phyloP scores from a whole-genome alignment of 192 early-diverging fungal genomes.

The Rhizophagus clarus region DNA sequence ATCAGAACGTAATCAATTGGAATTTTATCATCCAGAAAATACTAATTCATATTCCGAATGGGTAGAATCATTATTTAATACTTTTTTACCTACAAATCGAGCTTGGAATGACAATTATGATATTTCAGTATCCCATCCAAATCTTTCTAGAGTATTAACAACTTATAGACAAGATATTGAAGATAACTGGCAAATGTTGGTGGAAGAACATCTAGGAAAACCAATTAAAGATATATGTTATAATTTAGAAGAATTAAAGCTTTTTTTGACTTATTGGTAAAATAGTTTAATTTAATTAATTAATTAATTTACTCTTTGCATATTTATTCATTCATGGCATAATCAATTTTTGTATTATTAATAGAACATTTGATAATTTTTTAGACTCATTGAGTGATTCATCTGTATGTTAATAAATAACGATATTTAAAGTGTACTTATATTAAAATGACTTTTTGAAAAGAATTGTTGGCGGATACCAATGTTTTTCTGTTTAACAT shows the following conservation, averaged over 20 bases:
- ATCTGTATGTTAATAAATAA: too few relatives aligned
- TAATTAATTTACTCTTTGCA: too few relatives aligned
- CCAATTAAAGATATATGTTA: background rate
- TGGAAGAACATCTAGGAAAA: constrained; percentile 12
- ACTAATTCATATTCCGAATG: constrained; percentile 23
- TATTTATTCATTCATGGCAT: too few relatives aligned
- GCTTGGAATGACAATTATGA: constrained; percentile 25
- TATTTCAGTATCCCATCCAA: background rate
- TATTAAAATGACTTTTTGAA: too few relatives aligned
- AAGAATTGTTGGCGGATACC: too few relatives aligned
- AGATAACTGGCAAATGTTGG: constrained; percentile 9
- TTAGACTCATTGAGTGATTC: too few relatives aligned
- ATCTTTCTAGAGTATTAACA: background rate
- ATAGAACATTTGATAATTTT: too few relatives aligned
- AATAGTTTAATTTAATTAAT: background rate
- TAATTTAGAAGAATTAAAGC: constrained; percentile 8
- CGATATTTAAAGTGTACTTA: too few relatives aligned
- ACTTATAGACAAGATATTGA: constrained; percentile 17
- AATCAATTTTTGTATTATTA: too few relatives aligned
- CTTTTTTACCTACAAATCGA: background rate
- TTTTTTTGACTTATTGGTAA: constrained; percentile 24
- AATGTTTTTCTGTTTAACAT: too few relatives aligned
- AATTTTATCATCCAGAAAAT: constrained; percentile 16
- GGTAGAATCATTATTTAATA: constrained; percentile 16
- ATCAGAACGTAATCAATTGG: background rate